These are phyloP conservation scores for Pyrenochaeta sp. DNA, from an alignment of 2,329 filamentous ascomycete genomes.

Conservation along the genomic window DNA sequence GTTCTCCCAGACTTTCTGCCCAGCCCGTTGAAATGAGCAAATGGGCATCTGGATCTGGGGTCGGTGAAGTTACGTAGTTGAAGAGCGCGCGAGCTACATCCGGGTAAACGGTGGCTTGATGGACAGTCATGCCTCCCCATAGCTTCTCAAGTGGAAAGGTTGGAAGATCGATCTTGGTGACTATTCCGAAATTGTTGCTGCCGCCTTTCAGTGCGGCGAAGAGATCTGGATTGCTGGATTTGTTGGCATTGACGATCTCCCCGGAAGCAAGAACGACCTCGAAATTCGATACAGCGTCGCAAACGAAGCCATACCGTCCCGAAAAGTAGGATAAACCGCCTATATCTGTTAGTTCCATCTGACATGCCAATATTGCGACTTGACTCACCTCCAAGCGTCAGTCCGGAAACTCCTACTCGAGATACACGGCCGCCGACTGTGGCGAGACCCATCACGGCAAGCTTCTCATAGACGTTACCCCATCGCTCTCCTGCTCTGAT, in stretches of 20 bases:
- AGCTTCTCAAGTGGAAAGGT: conserved; percentile 20
- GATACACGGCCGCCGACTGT: conserved; percentile 32
- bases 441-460: conserved; percentile 28
- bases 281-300: conserved; percentile 29
- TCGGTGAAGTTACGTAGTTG: background rate
- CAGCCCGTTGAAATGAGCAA: background rate
- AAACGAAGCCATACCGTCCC: conserved; percentile 9
- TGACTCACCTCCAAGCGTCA: conserved; percentile 31
- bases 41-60: conserved; percentile 1
- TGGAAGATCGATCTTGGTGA: conserved; percentile 23
- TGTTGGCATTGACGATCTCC: conserved; percentile 20
- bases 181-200: conserved; percentile 35
- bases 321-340: conserved; percentile 1
- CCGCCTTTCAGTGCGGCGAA: conserved; percentile 46
- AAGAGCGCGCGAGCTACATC: conserved; percentile 1
- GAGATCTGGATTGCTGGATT: conserved; percentile 25
- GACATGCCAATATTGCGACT: background rate
- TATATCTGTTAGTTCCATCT: background rate
- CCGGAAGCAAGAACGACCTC: conserved; percentile 50
- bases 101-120: conserved; percentile 1
- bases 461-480: conserved; percentile 27
- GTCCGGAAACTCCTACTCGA: conserved; percentile 29
- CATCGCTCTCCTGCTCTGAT: conserved; percentile 35
- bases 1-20: background rate
- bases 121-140: conserved; percentile 6